phyloP scores from a whole-genome alignment of 1,139 yeast genomes.

The Entelexis paramagnoliae region DNA sequence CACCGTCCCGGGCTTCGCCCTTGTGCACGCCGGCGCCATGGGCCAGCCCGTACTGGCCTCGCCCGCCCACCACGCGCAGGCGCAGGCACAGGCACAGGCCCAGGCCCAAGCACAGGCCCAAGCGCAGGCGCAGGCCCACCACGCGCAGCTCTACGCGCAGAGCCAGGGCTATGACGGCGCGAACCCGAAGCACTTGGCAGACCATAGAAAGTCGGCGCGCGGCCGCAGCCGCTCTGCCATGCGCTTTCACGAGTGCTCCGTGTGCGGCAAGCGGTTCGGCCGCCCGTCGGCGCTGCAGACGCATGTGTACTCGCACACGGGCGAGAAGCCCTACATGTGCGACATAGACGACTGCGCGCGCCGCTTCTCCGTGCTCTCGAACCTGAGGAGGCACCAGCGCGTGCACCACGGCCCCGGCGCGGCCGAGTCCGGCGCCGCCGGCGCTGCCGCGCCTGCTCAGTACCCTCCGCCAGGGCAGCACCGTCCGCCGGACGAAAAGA shows the following conservation, averaged over 20 bases:
- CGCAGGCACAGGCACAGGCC: background rate
- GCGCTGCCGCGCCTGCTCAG: no score
- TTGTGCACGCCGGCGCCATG: background rate
- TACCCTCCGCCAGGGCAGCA: no score
- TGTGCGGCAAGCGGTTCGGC: constrained; percentile 66
- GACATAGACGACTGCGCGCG: constrained; percentile 57
- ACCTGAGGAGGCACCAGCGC: constrained; percentile 67
- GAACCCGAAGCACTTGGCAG: background rate
- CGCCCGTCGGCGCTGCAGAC: constrained; percentile 74
- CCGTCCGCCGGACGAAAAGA: no score
- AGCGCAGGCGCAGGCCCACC: background rate
- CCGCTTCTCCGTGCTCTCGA: constrained; percentile 66
- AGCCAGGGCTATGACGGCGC: constrained; percentile 28
- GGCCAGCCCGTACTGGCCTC: background rate
- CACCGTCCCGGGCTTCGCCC: background rate
- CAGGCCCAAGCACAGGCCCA: background rate
- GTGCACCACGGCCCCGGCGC: constrained; percentile 36
- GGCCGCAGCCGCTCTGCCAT: background rate
- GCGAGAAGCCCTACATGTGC: constrained; percentile 70
- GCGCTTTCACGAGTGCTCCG: constrained; percentile 3
- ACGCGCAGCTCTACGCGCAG: background rate
- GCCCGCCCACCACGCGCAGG: background rate
- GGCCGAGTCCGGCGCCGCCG: no score
- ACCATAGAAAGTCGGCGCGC: background rate
- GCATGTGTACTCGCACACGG: constrained; percentile 76